Conservation (phyloP, 768 basidiomycete genomes). For the Kwoniella dendrophila region DNA sequence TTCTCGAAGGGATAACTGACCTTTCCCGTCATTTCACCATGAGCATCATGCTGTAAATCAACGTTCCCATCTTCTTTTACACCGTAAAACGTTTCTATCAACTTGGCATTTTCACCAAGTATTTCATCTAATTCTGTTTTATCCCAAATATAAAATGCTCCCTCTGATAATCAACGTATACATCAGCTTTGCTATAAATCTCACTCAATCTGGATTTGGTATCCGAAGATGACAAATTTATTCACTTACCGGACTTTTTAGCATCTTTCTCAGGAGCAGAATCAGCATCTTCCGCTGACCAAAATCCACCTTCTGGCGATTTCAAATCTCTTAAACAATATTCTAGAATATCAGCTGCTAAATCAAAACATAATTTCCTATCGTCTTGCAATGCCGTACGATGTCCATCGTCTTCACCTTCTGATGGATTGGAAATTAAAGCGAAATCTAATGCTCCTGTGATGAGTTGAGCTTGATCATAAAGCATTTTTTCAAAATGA, state of each 20-base stretch:
- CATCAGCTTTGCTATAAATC: not conserved
- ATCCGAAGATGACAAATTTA: no score
- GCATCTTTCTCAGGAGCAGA: slow-evolving; percentile 52
- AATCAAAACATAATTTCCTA: slow-evolving; percentile 37
- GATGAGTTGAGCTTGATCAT: slow-evolving; percentile 58
- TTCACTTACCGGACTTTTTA: slow-evolving; percentile 42
- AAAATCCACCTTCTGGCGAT: slow-evolving; percentile 57
- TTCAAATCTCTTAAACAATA: slow-evolving; percentile 56
- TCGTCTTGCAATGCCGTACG: slow-evolving; percentile 7
- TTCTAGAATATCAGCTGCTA: slow-evolving; percentile 55
- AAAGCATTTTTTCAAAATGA: slow-evolving; percentile 59
- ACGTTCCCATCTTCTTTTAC: slow-evolving; percentile 57
- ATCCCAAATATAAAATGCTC: slow-evolving; percentile 59
- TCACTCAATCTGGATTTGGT: not conserved
- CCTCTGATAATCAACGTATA: slow-evolving; percentile 41
- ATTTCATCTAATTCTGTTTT: slow-evolving; percentile 53
- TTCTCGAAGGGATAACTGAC: slow-evolving; percentile 25
- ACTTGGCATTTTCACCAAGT: slow-evolving; percentile 47
- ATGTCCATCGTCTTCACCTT: slow-evolving; percentile 3
- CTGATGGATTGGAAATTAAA: slow-evolving; percentile 24
- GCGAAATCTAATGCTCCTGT: slow-evolving; percentile 39
- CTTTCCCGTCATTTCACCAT: slow-evolving; percentile 56
- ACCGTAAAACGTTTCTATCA: slow-evolving; percentile 56
- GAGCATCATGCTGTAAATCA: slow-evolving; percentile 56
- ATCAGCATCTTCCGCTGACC: slow-evolving; percentile 59